These are phyloP conservation scores for Diaporthe citrichinensis DNA, from an alignment of 2,329 filamentous ascomycete species.

Conservation along the genomic window DNA sequence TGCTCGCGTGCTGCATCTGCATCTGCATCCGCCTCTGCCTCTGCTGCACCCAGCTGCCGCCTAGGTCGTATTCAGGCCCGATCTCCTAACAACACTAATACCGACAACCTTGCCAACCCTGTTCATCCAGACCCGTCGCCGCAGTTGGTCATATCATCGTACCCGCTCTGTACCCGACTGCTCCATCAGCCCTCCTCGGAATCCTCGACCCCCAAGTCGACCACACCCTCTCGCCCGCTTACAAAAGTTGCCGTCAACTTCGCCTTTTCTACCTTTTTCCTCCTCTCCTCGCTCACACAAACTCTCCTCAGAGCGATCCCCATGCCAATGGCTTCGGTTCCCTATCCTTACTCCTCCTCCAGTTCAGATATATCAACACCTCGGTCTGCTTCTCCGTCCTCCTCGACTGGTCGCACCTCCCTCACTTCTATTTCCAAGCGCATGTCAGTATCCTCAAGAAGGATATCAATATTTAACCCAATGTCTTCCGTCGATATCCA, in stretches of 20 bases:
- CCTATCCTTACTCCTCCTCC: constrained; percentile 62
- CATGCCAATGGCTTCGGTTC: constrained; percentile 60
- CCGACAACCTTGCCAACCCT: constrained; percentile 28
- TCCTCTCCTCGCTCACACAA: constrained; percentile 43
- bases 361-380: constrained; percentile 67
- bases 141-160: constrained; percentile 35
- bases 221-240: constrained; percentile 17
- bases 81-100: constrained; percentile 30
- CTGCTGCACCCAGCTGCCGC: constrained; percentile 29
- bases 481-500: constrained; percentile 70
- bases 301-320: constrained; percentile 45
- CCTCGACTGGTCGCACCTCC: constrained; percentile 64
- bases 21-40: constrained; percentile 10
- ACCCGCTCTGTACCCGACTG: constrained; percentile 35
- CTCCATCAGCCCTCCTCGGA: constrained; percentile 34
- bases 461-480: constrained; percentile 67
- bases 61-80: constrained; percentile 24
- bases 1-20: constrained; percentile 33
- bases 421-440: constrained; percentile 67
- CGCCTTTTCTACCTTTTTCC: constrained; percentile 34
- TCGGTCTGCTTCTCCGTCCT: constrained; percentile 66
- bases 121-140: constrained; percentile 40
- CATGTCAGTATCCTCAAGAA: constrained; percentile 64
- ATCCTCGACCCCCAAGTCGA: constrained; percentile 24
- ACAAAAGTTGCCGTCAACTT: constrained; percentile 36